phyloP scores from a whole-genome alignment of 2,329 filamentous ascomycete species.

The Orbilia quercus region DNA sequence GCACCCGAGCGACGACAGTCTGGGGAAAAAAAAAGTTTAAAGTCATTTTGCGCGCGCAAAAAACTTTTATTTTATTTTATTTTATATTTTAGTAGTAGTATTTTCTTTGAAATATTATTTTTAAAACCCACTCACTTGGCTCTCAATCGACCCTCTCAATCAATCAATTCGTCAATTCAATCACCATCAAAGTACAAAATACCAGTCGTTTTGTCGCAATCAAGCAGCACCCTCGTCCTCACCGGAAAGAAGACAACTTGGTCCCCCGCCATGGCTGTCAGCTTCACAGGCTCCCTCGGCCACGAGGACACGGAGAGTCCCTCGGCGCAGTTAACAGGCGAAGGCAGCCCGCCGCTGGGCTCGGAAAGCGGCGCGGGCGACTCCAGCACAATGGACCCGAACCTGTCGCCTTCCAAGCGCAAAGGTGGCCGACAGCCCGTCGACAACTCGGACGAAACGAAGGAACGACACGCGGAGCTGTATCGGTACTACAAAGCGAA shows the following conservation, averaged over 20 bases:
- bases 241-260: conserved; percentile 26
- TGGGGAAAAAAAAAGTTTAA: conserved; percentile 28
- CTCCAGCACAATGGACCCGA: conserved; percentile 46
- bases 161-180: background rate
- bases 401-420: conserved; percentile 52
- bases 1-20: conserved; percentile 28
- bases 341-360: conserved; percentile 45
- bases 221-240: conserved; percentile 18
- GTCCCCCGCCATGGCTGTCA: conserved; percentile 49
- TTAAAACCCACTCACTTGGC: conserved; percentile 1
- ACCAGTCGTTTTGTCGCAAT: conserved; percentile 42
- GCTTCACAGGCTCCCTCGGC: conserved; percentile 44
- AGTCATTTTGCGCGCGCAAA: conserved; percentile 30
- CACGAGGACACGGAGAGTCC: conserved; percentile 54
- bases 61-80: conserved; percentile 18
- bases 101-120: too few relatives aligned
- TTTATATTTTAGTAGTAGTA: too few relatives aligned
- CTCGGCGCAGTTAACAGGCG: conserved; percentile 51
- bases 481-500: conserved; percentile 53
- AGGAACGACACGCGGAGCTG: conserved; percentile 51
- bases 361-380: conserved; percentile 54
- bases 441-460: conserved; percentile 54
- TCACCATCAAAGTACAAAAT: background rate
- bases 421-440: conserved; percentile 49
- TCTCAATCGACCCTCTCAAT: background rate